Conservation (phyloP, 1,284 basidiomycete genomes). For the Golubevia pallescens region DNA sequence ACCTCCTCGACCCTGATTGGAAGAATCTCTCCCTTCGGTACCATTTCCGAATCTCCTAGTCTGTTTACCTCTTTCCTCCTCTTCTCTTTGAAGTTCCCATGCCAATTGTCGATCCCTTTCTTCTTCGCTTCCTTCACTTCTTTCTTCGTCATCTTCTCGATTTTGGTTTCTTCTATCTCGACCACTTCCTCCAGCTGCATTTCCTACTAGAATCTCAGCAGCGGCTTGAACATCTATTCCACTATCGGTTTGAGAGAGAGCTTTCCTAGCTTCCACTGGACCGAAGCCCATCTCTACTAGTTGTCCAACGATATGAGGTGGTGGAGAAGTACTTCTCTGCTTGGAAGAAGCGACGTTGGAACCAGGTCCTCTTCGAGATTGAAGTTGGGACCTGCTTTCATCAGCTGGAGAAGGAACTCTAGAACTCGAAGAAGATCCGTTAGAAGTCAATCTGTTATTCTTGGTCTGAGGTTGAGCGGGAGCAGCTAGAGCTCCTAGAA, state of each 20-base stretch:
- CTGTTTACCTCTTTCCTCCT: neutral
- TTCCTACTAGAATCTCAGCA: slow-evolving; percentile 27
- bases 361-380: neutral
- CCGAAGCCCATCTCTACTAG: slow-evolving; percentile 63
- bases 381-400: slow-evolving; percentile 15
- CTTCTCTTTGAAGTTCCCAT: slow-evolving; percentile 3
- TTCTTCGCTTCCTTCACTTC: slow-evolving; percentile 53
- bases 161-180: slow-evolving; percentile 24
- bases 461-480: slow-evolving; percentile 1
- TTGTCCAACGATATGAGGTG: slow-evolving; percentile 53
- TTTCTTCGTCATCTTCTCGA: slow-evolving; percentile 21
- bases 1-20: neutral
- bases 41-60: neutral
- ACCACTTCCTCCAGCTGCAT: slow-evolving; percentile 19
- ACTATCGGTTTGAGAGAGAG: slow-evolving; percentile 37
- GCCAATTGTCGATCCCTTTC: slow-evolving; percentile 48
- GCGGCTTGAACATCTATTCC: slow-evolving; percentile 48
- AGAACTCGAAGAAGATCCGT: slow-evolving; percentile 19
- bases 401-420: slow-evolving; percentile 35
- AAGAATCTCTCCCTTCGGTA: slow-evolving; percentile 10
- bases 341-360: too few species aligned
- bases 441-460: slow-evolving; percentile 2
- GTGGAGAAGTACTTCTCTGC: slow-evolving; percentile 26
- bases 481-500: slow-evolving; percentile 7
- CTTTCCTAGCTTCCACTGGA: slow-evolving; percentile 36